Evolutionary conservation across 352 stramenopile species (phyloP).

Genomic region (Pythium sukuiense): DNA sequence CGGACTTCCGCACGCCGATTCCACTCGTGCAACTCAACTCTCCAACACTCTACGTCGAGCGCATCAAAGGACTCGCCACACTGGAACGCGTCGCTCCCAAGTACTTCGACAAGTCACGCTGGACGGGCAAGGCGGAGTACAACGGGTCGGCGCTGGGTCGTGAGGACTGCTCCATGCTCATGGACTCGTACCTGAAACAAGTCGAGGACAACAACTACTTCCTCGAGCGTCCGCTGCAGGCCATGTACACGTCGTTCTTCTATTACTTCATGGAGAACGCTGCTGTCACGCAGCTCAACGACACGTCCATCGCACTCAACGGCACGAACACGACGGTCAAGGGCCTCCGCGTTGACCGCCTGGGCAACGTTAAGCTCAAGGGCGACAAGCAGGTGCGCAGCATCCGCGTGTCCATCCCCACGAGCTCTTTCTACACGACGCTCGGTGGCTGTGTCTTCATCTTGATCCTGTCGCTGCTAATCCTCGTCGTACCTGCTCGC

Average conservation of each 20-base stretch:
- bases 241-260: slow-evolving; percentile 49
- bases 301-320: slow-evolving; percentile 9
- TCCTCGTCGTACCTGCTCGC: slow-evolving; percentile 3
- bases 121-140: slow-evolving; percentile 14
- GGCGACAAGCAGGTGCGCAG: slow-evolving; percentile 22
- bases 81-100: slow-evolving; percentile 2
- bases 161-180: slow-evolving; percentile 37
- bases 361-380: slow-evolving; percentile 28
- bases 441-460: slow-evolving; percentile 12
- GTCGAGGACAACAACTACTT: slow-evolving; percentile 48
- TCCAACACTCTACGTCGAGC: slow-evolving; percentile 26
- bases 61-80: background rate
- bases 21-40: slow-evolving; percentile 46
- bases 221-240: slow-evolving; percentile 40
- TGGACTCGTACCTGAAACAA: slow-evolving; percentile 51
- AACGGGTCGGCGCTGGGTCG: slow-evolving; percentile 25
- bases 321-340: background rate
- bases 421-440: slow-evolving; percentile 7
- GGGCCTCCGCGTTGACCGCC: background rate
- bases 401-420: slow-evolving; percentile 23
- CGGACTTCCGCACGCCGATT: slow-evolving; percentile 42
- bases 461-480: slow-evolving; percentile 3
- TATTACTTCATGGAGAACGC: slow-evolving; percentile 53
- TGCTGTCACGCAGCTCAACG: slow-evolving; percentile 29
- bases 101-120: slow-evolving; percentile 25